Evolutionary conservation across 73 alveolate genomes (phyloP), one percentile per base, ranked within the genome.

Genomic region (Paramecium primaurelia): DNA sequence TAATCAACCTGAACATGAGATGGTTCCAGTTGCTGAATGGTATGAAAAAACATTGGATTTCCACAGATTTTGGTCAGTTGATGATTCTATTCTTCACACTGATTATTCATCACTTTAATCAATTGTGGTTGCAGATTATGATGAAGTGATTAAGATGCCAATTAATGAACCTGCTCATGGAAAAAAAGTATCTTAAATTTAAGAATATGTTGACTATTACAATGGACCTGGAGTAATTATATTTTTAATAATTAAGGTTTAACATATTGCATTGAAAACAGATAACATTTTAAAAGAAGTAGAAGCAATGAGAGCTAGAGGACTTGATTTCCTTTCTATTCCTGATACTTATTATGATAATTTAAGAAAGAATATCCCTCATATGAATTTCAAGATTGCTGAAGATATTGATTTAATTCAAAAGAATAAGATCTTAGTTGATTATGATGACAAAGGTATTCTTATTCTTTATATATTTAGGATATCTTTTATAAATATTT

Each of bases 121-220:
- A 32, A 75, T 95, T 86, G 99, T 96, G 77, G 89, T 96, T 92
- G 93, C 98, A 59, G 99, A 96, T 92, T 96, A 84, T 92, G 99
- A 96, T 59, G 97, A 96, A 84, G 86, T 25, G 40, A 77, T 96
- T 58, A 96, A 96, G 80, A 96, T 96, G 99, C 99, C 99, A 45
- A 96, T 96, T 73, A 96, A 96, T 86, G 99, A 96, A 93, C 99
- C 99, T n/a, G 96, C 96, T 25, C 71, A 88, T 30, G 99, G 99
- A 28, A 95, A 92, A 94, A 96, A 96, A 77, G 96, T 96, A 45
- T 77, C 96, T 44, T 93, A 97, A 85, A 97, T 97, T 88, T 95
- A 97, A 93, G 99, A 97, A 93, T 97, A 95, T 73, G 98, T 97
- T 68, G 98, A 97, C 49, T 97, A 86, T 94, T 96, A 97, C 86